Conservation (phyloP, 208 protist species). For the Trypanosoma platydactyli region DNA sequence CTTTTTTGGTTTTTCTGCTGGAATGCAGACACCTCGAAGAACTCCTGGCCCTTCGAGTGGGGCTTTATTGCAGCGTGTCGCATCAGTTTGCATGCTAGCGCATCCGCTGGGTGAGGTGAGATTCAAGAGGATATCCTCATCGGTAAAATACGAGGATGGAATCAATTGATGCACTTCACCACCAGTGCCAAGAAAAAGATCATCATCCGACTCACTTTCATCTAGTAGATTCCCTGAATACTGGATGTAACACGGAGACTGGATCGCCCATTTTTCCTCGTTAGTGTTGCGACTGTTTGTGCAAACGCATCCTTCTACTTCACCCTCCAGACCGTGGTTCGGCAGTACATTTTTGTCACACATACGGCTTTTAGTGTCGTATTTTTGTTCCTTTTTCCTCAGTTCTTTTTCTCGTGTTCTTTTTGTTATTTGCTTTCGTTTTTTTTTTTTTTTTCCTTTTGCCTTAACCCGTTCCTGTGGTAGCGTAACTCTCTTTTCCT, state of each 20-base stretch:
- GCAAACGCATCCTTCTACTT: not conserved
- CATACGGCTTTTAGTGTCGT: not conserved
- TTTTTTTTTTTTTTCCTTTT: not conserved
- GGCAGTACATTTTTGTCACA: not conserved
- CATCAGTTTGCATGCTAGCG: not conserved
- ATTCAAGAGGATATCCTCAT: not conserved
- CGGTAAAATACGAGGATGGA: slow-evolving; percentile 17
- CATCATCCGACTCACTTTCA: slow-evolving; percentile 17
- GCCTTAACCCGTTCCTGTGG: not conserved
- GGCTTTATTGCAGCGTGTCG: not conserved
- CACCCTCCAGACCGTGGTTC: not conserved
- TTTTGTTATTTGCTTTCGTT: not conserved
- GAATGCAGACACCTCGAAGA: slow-evolving; percentile 24
- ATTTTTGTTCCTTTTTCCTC: not conserved
- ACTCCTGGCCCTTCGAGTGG: slow-evolving; percentile 22
- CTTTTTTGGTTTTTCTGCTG: slow-evolving; percentile 11
- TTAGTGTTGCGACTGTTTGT: not conserved
- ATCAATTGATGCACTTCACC: not conserved
- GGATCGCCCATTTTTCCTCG: not conserved
- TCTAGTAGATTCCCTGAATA: not conserved
- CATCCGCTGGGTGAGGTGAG: not conserved
- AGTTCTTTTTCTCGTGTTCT: not conserved
- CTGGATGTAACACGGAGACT: not conserved
- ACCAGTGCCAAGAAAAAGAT: slow-evolving; percentile 1
- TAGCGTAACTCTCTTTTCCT: not conserved